These are phyloP conservation scores for Eutypella sp. DNA, from an alignment of 2,329 filamentous ascomycete genomes.

Conservation along the genomic window DNA sequence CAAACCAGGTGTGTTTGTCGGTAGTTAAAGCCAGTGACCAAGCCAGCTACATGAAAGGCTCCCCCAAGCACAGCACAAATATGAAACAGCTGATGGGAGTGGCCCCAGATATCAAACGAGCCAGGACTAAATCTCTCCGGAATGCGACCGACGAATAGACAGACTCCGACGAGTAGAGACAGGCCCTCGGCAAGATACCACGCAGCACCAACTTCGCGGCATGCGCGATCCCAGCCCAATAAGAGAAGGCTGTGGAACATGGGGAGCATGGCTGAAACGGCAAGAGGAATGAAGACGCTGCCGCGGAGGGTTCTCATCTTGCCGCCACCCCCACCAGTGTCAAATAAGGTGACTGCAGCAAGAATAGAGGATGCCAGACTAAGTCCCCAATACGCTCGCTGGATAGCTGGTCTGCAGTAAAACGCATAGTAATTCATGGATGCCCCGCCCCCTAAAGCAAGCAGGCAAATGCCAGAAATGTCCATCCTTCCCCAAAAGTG, in stretches of 20 bases:
- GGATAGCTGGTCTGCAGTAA: too few relatives aligned
- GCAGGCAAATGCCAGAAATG: too few relatives aligned
- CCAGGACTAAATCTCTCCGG: not conserved
- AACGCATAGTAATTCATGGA: too few relatives aligned
- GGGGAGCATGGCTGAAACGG: too few relatives aligned
- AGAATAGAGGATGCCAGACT: too few relatives aligned
- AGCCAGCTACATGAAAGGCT: not conserved
- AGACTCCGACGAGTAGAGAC: not conserved
- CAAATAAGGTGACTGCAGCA: too few relatives aligned
- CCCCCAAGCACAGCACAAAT: not conserved
- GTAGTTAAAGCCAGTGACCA: not conserved
- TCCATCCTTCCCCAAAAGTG: too few relatives aligned
- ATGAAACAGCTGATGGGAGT: not conserved
- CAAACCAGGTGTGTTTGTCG: not conserved
- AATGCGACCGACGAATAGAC: not conserved
- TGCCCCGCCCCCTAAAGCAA: too few relatives aligned
- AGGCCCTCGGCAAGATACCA: not conserved
- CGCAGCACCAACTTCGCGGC: not conserved
- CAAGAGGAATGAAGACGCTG: too few relatives aligned
- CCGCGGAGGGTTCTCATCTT: too few relatives aligned
- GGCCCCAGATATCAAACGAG: not conserved
- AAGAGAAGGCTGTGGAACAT: not conserved
- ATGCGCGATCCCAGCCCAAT: not conserved
- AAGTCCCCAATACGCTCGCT: too few relatives aligned
- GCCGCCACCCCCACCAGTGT: too few relatives aligned